Base-by-base conservation (phyloP, 2,329 filamentous ascomycete species). In the Talaromyces sp. region DNA sequence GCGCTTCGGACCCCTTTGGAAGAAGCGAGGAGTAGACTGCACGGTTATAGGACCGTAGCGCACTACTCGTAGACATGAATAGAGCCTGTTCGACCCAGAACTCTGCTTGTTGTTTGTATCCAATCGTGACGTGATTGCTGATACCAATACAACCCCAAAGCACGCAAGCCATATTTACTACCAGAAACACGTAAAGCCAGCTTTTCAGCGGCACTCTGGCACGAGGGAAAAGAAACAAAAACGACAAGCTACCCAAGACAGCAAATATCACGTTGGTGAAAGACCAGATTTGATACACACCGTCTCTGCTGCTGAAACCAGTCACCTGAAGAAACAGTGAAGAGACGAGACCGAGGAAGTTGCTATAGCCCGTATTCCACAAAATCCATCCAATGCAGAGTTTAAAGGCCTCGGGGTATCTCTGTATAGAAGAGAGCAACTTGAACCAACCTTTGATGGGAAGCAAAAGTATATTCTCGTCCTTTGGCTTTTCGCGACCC, bases 331-430 rank as follows among this genome's bases (percentile, higher is more conserved):
- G 65, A 28, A 67, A 67, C 0, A 66, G 61, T 10, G 64, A 36
- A 3, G 58, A 52, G 16, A 64, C 64, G 23, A 67, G 57, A 1
- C 57, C 57, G 30, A 66, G 62, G 58, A 61, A 63, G 51, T 67
- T 67, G 55, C 57, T 64, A 36, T 67, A 67, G 59, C 65, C 65
- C 0, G 65, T 67, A 54, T 67, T 67, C 65, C 65, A 67, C 12
- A 67, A 62, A n/a, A 67, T 60, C 65, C 65, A 67, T 44, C 65
- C 65, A 28, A 67, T 61, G 55, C 65, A 67, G 12, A 67, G 61
- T 18, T 67, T 67, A 54, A 67, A 66, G 3, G 65, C 65, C 61
- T 67, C 65, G 5, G 65, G 62, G 31, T 67, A 67, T 4, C 61
- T 61, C 1, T 59, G 61, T 3, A 62, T 60, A 7, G 59, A 63